Evolutionary conservation across 768 basidiomycete species (phyloP), one percentile per base, ranked within the genome.

Genomic region (Sporobolomyces pararoseus): DNA sequence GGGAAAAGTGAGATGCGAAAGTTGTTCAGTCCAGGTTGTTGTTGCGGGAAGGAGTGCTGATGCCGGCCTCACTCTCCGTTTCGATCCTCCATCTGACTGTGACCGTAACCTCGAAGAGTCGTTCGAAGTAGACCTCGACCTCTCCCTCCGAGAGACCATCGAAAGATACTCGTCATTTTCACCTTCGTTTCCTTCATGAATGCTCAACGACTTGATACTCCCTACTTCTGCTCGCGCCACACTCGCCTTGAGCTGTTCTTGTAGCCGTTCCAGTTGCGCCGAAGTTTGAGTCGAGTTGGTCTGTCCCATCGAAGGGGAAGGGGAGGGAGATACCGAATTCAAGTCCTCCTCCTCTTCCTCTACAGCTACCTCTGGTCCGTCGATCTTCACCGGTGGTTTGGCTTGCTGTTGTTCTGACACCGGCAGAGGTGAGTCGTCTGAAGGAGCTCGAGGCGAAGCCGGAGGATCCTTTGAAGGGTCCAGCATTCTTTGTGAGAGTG

Each of bases 11-110:
- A 70, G 25, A 0, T 37, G 44, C 4, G 68, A 60, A 31, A 70
- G 63, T 35, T 65, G 63, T 2, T 37, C 46, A 5, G 63, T 34
- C 68, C 68, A 70, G 5, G 52, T 7, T 14, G 68, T n/a, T 2
- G 44, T 31, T 1, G 67, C 6, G 7, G 68, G 57, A 16, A 60
- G 27, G 63, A 60, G 25, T 2, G 21, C 4, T 25, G 57, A 53
- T 25, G 42, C 63, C 1, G 68, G 68, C 2, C 68, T 27, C 10
- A 32, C 10, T 25, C 37, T 59, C n/a, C 39, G 3, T 34, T 49
- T 58, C 34, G 3, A 4, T 25, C 23, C 44, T 27, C 46, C 32
- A 14, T 46, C 25, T 17, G 58, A 46, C 13, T 35, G n/a, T 23
- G 44, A 34, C 6, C 46, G 19, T 23, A 31, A 23, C 44, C 21